Base-by-base conservation (phyloP, 2,329 filamentous ascomycete genomes). In the Neofusicoccum cordaticola region DNA sequence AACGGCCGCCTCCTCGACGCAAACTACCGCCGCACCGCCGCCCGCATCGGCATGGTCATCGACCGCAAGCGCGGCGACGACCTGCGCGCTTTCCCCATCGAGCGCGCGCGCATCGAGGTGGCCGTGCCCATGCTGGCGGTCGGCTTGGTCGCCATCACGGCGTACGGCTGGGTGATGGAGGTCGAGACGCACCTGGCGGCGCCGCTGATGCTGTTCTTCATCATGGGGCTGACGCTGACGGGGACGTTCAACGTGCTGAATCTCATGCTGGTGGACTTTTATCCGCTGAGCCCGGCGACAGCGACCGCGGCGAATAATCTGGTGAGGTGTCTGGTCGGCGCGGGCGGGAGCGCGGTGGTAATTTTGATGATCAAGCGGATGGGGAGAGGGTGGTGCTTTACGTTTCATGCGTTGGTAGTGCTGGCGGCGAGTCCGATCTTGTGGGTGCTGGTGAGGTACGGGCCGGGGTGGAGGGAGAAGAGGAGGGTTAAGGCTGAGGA, bases 21-120 rank as follows among this genome's bases (percentile, higher is more conserved):
- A 80, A 92, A 92, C 74, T 95, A 90, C 74, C 82, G 86, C 9
- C 85, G 89, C 42, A 83, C 87, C 41, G 89, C 90, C 1, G 81
- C 79, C 52, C 82, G 83, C 51, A 78, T 88, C 12, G 87, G 87
- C 4, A 80, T 92, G 65, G 77, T 79, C 8, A 83, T 91, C 68
- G 84, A 86, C 70, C 82, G 79, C 62, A 86, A 84, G 68, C 83
- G 84, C 2, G 82, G 79, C 13, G 77, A 81, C 48, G 78, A 84
- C 63, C 72, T 86, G 31, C 67, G 67, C 3, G 71, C 78, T 31
- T 85, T 85, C 65, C 79, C 83, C 0, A 77, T 86, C 50, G 83
- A 81, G 66, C 69, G 71, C n/a, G 76, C 75, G 2, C 70, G 80
- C 0, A 67, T 80, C 13, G 66, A 75, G 37, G 70, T 79, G 34